Evolutionary conservation across 192 early-diverging fungal species (phyloP).

Genomic region (Coemansia biformis): DNA sequence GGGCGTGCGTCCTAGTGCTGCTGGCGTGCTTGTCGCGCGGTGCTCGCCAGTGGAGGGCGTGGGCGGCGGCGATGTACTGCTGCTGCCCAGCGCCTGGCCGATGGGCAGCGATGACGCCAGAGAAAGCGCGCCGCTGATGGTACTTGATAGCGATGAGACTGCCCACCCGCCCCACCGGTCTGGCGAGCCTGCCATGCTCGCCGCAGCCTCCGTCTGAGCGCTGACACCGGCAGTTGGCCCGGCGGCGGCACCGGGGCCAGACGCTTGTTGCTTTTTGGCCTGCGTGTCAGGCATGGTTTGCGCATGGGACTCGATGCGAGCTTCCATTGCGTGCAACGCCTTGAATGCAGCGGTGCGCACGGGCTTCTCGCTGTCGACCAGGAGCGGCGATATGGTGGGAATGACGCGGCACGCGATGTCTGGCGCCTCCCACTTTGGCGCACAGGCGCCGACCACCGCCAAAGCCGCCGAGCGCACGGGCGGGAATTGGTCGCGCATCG

Average conservation of each 20-base stretch:
- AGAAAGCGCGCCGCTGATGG: slow-evolving; percentile 35
- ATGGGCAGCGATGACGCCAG: slow-evolving; percentile 30
- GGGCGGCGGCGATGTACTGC: slow-evolving; percentile 3
- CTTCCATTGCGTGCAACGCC: slow-evolving; percentile 62
- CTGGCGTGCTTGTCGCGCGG: neutral
- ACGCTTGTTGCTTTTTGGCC: slow-evolving; percentile 21
- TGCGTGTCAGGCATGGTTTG: slow-evolving; percentile 66
- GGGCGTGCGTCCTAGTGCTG: neutral
- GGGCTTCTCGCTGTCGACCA: slow-evolving; percentile 48
- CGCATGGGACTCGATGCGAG: slow-evolving; percentile 61
- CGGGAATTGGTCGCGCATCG: slow-evolving; percentile 81
- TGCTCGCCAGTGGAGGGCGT: neutral
- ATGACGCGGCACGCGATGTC: slow-evolving; percentile 73
- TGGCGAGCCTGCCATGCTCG: slow-evolving; percentile 49
- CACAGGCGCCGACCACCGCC: slow-evolving; percentile 65
- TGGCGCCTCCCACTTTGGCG: slow-evolving; percentile 57
- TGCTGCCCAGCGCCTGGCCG: slow-evolving; percentile 10
- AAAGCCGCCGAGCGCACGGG: slow-evolving; percentile 82
- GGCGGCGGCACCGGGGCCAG: slow-evolving; percentile 8
- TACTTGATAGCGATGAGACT: slow-evolving; percentile 67
- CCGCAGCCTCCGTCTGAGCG: slow-evolving; percentile 24
- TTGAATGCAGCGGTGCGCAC: slow-evolving; percentile 83
- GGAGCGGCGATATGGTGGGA: slow-evolving; percentile 57
- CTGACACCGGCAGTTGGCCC: slow-evolving; percentile 8
- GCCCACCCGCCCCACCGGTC: slow-evolving; percentile 85